phyloP scores from a whole-genome alignment of 202 grass and related monocot species.

The Elaeis oleifera region DNA sequence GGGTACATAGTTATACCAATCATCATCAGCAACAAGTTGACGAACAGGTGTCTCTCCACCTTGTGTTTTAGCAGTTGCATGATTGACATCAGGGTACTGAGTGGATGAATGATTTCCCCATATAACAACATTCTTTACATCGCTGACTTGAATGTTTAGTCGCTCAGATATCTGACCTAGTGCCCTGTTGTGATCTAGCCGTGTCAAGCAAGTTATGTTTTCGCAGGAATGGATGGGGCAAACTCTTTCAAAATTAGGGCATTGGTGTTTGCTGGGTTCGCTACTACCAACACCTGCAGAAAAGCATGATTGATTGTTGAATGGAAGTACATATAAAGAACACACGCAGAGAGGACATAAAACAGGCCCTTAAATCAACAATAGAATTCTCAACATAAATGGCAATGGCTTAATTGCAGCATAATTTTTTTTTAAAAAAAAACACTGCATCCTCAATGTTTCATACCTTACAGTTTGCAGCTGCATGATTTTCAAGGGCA shows the following conservation, averaged over 20 bases:
- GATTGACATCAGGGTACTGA: constrained; percentile 94
- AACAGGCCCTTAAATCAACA: not conserved
- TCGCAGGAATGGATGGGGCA: constrained; percentile 89
- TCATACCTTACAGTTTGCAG: constrained; percentile 87
- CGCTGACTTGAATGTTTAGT: constrained; percentile 71
- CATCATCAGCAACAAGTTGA: constrained; percentile 70
- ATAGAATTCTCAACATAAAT: too few relatives aligned
- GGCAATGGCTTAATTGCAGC: too few relatives aligned
- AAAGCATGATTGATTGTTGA: too few relatives aligned
- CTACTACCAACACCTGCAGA: constrained; percentile 83
- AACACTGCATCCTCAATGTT: not conserved
- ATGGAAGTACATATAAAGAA: not conserved
- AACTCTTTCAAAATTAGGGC: constrained; percentile 98
- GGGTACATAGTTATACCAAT: constrained; percentile 29
- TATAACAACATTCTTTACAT: constrained; percentile 92
- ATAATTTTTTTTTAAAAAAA: not conserved
- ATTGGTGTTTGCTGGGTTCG: constrained; percentile 97
- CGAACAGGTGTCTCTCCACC: constrained; percentile 72
- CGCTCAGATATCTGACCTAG: constrained; percentile 87
- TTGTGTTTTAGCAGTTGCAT: constrained; percentile 69
- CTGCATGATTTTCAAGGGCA: constrained; percentile 74
- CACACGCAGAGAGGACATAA: not conserved
- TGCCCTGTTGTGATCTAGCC: constrained; percentile 97
- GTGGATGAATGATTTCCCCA: constrained; percentile 96
- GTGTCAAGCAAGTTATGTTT: constrained; percentile 93